Evolutionary conservation across 371 early-diverging fungal genomes (phyloP).

Genomic region (Mortierella sp.): DNA sequence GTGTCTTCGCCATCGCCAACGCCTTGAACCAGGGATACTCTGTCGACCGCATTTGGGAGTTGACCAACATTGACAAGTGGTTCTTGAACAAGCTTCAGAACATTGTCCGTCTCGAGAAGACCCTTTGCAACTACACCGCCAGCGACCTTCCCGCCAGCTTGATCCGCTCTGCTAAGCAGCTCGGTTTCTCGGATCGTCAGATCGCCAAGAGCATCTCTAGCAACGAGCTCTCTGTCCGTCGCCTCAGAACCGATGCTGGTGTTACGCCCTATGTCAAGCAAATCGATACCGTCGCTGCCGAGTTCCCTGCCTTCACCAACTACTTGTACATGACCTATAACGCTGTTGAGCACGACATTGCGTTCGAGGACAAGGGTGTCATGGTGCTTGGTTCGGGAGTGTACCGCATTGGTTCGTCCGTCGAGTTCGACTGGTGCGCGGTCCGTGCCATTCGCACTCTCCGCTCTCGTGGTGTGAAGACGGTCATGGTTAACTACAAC

Average conservation of each 20-base stretch:
- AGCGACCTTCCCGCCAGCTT: slow-evolving; percentile 67
- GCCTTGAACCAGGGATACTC: slow-evolving; percentile 86
- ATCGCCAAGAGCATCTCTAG: slow-evolving; percentile 77
- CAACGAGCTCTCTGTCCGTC: slow-evolving; percentile 90
- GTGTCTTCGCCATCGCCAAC: slow-evolving; percentile 93
- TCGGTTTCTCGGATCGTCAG: slow-evolving; percentile 94
- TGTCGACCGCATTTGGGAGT: slow-evolving; percentile 86
- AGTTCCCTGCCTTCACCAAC: slow-evolving; percentile 96
- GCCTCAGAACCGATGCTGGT: slow-evolving; percentile 78
- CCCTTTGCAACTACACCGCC: slow-evolving; percentile 60
- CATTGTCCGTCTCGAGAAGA: slow-evolving; percentile 63
- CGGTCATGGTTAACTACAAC: slow-evolving; percentile 97
- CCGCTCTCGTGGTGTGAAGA: slow-evolving; percentile 82
- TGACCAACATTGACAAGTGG: slow-evolving; percentile 95
- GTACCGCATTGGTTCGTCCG: slow-evolving; percentile 95
- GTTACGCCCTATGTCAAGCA: slow-evolving; percentile 94
- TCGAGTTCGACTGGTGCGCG: slow-evolving; percentile 99
- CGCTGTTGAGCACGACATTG: slow-evolving; percentile 88
- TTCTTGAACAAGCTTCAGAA: slow-evolving; percentile 92
- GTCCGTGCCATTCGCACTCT: slow-evolving; percentile 92
- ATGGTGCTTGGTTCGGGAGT: slow-evolving; percentile 97
- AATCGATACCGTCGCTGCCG: slow-evolving; percentile 98
- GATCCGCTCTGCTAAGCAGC: slow-evolving; percentile 83
- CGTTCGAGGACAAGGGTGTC: slow-evolving; percentile 87
- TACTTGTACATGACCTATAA: slow-evolving; percentile 97